Base-by-base conservation (phyloP, 345 rosid genomes). In the Sisymbrium irio region DNA sequence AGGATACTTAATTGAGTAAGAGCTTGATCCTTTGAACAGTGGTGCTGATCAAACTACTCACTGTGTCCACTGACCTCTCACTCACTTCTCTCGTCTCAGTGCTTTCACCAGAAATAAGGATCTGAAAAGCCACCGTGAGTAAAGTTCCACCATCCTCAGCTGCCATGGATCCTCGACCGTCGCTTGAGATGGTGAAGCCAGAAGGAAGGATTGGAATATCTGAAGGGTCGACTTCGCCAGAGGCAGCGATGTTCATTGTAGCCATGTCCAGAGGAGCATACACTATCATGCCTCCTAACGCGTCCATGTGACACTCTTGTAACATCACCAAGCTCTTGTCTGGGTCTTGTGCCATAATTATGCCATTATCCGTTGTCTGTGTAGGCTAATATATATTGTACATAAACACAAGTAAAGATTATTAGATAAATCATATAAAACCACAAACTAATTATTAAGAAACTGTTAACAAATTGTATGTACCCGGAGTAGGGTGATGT, bases 131-230 rank as follows among this genome's bases (percentile, higher is more conserved):
- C 44, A 84, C 67, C 0, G 90, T 90, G 5, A 90, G 84, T 3
- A 90, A 72, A 2, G 91, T 79, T 18, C 88, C 94, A 25, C 70
- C 73, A 10, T 69, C 55, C 3, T 20, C 73, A 2, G 9, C 28
- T 3, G 36, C 51, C 53, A 42, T 61, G 62, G 76, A 9, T 54
- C 59, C 62, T 2, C 15, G 37, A 44, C 87, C 82, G 33, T 87
- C 89, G 17, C 70, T 67, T 1, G 91, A 82, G 73, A 90, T 84
- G 4, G 83, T 73, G 73, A 90, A 84, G 30, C 98, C 98, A 0
- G 95, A 90, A 20, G 98, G 91, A 57, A 90, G 93, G 33, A 93
- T 51, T 9, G 87, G 85, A 22, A 88, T 71, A 0, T 7, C 2
- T 0, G 74, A 57, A 4, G 84, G 20, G 14, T 85, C 83, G 4